Conservation (phyloP, 129 eudicot species). For the Smallanthus sonchifolius region DNA sequence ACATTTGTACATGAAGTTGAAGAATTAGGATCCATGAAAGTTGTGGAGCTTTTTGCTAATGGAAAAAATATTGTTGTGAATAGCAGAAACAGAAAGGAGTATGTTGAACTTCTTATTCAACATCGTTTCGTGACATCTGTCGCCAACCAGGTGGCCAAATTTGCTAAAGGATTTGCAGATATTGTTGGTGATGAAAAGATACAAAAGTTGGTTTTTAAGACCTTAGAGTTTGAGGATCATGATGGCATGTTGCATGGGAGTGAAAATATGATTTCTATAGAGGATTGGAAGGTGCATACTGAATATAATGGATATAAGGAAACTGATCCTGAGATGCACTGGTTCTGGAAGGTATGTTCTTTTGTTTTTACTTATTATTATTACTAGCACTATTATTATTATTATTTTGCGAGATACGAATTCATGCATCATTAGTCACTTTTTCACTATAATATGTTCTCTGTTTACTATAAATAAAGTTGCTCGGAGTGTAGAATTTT, state of each 20-base stretch:
- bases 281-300: conserved; percentile 89
- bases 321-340: conserved; percentile 65
- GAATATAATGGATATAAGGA: conserved; percentile 69
- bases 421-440: background rate
- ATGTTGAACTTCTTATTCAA: conserved; percentile 62
- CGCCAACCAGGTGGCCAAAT: conserved; percentile 54
- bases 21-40: conserved; percentile 67
- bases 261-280: conserved; percentile 59
- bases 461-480: background rate
- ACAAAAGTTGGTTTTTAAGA: conserved; percentile 42
- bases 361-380: background rate
- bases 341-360: conserved; percentile 92
- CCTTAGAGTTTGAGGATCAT: conserved; percentile 72
- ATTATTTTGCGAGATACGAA: background rate
- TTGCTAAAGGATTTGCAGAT: conserved; percentile 71
- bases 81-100: conserved; percentile 66
- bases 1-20: conserved; percentile 71
- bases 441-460: background rate
- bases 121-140: conserved; percentile 62
- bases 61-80: conserved; percentile 62
- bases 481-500: background rate
- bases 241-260: conserved; percentile 82
- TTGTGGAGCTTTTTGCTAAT: conserved; percentile 64
- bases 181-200: conserved; percentile 29
- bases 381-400: background rate